Conservation (phyloP, 2,329 filamentous ascomycete genomes). For the Xylaria sp. region DNA sequence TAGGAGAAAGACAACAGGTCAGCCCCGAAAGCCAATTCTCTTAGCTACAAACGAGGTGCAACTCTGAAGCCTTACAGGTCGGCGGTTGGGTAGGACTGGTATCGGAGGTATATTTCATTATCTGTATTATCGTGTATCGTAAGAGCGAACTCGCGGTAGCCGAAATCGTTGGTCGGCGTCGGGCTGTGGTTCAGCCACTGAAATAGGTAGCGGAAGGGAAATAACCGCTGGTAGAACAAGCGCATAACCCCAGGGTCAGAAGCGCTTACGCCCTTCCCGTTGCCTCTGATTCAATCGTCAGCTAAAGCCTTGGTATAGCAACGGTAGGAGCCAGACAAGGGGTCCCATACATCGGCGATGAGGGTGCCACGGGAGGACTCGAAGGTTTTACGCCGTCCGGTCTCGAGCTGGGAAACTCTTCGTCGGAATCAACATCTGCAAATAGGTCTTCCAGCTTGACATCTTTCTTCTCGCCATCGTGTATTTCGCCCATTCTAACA, state of each 20-base stretch:
- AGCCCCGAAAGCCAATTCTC: background rate
- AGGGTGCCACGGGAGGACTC: conserved; percentile 57
- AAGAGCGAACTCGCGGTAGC: conserved; percentile 94
- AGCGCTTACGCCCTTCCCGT: conserved; percentile 55
- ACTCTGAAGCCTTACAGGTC: conserved; percentile 58
- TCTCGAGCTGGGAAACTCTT: conserved; percentile 67
- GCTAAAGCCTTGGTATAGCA: background rate
- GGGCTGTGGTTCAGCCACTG: conserved; percentile 98
- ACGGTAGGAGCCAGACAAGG: conserved; percentile 12
- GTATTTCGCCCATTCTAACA: conserved; percentile 55
- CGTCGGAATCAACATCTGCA: conserved; percentile 68
- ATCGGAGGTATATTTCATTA: conserved; percentile 85
- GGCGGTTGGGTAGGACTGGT: conserved; percentile 74
- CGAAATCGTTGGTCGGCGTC: conserved; percentile 86
- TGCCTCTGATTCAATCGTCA: conserved; percentile 49
- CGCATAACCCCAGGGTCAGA: conserved; percentile 88
- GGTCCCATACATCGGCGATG: conserved; percentile 56
- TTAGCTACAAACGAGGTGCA: background rate
- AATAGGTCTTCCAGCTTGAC: conserved; percentile 70
- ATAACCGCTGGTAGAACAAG: conserved; percentile 94
- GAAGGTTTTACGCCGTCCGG: conserved; percentile 53
- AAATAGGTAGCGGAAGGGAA: conserved; percentile 93
- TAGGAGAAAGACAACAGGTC: conserved; percentile 50
- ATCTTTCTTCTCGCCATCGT: conserved; percentile 54
- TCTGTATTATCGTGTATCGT: conserved; percentile 76